These are phyloP conservation scores for Gymnopus androsaceus DNA, from an alignment of 1,284 basidiomycete genomes.

Conservation along the genomic window DNA sequence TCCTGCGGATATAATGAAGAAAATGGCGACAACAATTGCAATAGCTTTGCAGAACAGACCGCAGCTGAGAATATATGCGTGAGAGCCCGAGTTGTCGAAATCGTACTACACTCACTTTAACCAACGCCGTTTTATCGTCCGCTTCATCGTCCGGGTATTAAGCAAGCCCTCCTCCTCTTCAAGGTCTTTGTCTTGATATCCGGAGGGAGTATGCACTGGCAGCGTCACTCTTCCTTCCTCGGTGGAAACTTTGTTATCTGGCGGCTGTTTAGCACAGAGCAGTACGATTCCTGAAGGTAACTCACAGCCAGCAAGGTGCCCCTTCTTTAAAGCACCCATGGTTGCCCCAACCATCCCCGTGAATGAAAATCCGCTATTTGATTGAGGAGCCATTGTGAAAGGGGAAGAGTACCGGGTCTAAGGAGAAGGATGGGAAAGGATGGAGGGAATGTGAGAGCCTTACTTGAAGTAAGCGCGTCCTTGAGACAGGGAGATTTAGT, in stretches of 20 bases:
- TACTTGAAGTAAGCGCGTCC: neutral
- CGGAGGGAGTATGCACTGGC: constrained; percentile 29
- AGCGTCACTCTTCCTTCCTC: constrained; percentile 46
- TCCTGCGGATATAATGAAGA: constrained; percentile 44
- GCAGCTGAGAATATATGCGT: constrained; percentile 36
- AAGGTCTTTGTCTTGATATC: constrained; percentile 24
- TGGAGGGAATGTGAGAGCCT: neutral
- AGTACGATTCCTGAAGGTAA: neutral
- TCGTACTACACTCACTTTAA: constrained; percentile 39
- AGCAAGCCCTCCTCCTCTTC: constrained; percentile 38
- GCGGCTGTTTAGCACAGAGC: neutral
- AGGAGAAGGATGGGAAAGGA: neutral
- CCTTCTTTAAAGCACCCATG: constrained; percentile 53
- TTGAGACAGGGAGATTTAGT: neutral
- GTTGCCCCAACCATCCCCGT: constrained; percentile 45
- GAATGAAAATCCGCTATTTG: constrained; percentile 33
- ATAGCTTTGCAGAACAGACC: constrained; percentile 57
- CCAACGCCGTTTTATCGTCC: constrained; percentile 39
- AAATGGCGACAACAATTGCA: constrained; percentile 46
- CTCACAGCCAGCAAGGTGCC: constrained; percentile 49
- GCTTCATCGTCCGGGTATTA: constrained; percentile 40
- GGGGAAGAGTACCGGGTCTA: neutral
- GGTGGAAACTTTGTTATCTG: constrained; percentile 44
- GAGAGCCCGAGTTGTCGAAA: constrained; percentile 2
- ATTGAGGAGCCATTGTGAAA: constrained; percentile 12